Evolutionary conservation across 495 filamentous ascomycete genomes (phyloP), one percentile per base, ranked within the genome.

Genomic region (Viridothelium virens): DNA sequence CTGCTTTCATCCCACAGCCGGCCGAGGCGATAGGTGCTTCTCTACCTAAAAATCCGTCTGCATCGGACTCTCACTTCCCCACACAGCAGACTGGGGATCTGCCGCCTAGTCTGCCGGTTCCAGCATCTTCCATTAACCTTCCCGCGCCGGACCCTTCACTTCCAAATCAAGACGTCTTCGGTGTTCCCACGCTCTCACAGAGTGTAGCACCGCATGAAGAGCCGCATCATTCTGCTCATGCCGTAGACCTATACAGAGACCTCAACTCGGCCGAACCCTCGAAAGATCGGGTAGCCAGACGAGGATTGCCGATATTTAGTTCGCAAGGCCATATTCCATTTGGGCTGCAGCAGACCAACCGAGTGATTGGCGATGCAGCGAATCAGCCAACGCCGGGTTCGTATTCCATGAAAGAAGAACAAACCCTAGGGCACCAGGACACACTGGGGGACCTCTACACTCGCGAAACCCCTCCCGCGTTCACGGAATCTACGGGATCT

Each of bases 321-420:
- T 48, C 63, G 5, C 41, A 53, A 18, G 63, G 63, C 3, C 39
- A n/a, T 11, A 65, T 65, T 18, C 63, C 63, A 10, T 65, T 65
- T 37, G 63, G 53, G 36, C 18, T 31, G 14, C 53, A 33, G 14
- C 53, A 59, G 6, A 33, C 31, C 31, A 36, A 59, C 14, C 18
- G 36, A 33, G 25, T 2, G 18, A 7, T 31, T 14, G 18, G 0
- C 31, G 10, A 18, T 10, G 11, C 53, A n/a, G 11, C 53, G 6
- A 36, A 36, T 59, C 53, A 59, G 53, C 53, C 11, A 59, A 10
- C 31, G 14, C 18, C 53, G 25, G 53, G 6, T 18, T 18, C 18
- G 18, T 7, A 7, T 7, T 9, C 18, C 53, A 31, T 9, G 5
- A 36, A 31, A 0, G 5, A 36, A 18, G 53, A 33, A 5, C 53